Evolutionary conservation across 2,329 filamentous ascomycete species (phyloP).

Genomic region (Exophiala sideris): DNA sequence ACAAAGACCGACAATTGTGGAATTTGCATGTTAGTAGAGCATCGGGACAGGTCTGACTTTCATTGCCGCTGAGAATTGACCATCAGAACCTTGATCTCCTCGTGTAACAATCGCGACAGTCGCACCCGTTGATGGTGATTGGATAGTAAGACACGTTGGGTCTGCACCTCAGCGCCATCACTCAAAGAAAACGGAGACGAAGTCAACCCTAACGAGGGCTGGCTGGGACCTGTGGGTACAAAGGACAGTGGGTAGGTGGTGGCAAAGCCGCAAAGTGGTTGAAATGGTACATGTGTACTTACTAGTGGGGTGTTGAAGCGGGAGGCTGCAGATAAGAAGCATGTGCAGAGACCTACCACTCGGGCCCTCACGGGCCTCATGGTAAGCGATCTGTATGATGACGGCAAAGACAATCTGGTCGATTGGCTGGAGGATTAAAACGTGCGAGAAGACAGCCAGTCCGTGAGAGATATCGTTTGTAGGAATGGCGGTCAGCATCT

Average conservation of each 20-base stretch:
- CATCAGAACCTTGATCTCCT: constrained; percentile 16
- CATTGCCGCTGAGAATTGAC: not conserved
- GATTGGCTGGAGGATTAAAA: not conserved
- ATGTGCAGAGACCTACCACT: constrained; percentile 4
- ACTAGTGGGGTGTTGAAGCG: not conserved
- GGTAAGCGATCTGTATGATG: constrained; percentile 13
- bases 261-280: constrained; percentile 11
- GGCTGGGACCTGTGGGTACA: constrained; percentile 9
- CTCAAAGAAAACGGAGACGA: not conserved
- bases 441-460: constrained; percentile 1
- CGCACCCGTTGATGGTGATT: constrained; percentile 4
- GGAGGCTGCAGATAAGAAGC: constrained; percentile 15
- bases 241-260: constrained; percentile 3
- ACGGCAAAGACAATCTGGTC: constrained; percentile 6
- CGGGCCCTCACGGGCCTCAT: too few relatives aligned
- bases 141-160: constrained; percentile 1
- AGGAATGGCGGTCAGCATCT: constrained; percentile 17
- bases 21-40: not conserved
- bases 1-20: not conserved
- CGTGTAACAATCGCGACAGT: not conserved
- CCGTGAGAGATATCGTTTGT: not conserved
- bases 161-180: constrained; percentile 19
- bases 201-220: not conserved
- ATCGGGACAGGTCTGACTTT: too few relatives aligned
- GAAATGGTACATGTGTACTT: constrained; percentile 1